These are phyloP conservation scores for Lodderomyces oxycetoniae DNA, from an alignment of 1,139 yeast genomes.

Conservation along the genomic window DNA sequence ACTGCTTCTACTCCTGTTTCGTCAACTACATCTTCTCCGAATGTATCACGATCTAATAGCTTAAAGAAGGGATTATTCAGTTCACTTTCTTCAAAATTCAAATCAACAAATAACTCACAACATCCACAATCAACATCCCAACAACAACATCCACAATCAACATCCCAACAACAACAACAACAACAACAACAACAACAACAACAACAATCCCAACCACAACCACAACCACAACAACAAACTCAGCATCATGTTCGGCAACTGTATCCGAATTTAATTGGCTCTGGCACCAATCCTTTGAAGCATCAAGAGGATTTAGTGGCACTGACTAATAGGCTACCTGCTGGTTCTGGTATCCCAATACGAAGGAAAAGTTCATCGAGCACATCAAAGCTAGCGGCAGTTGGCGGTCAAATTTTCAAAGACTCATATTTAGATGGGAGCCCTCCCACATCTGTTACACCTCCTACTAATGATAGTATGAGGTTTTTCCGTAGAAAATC, in stretches of 20 bases:
- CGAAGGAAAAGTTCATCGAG: conserved; percentile 14
- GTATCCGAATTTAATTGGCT: conserved; percentile 19
- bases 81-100: conserved; percentile 53
- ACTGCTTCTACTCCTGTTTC: conserved; percentile 14
- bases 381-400: conserved; percentile 4
- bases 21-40: conserved; percentile 14
- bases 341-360: conserved; percentile 17
- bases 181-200: conserved; percentile 6
- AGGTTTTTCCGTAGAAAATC: conserved; percentile 14
- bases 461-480: conserved; percentile 6
- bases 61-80: conserved; percentile 43
- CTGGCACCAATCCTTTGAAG: conserved; percentile 12
- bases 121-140: conserved; percentile 6
- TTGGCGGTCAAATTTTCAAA: conserved; percentile 8
- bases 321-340: conserved; percentile 20
- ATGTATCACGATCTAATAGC: conserved; percentile 23
- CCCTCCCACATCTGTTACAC: conserved; percentile 1
- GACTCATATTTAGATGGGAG: conserved; percentile 12
- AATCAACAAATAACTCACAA: conserved; percentile 18
- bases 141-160: conserved; percentile 1
- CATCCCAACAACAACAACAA: conserved; percentile 10
- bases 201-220: conserved; percentile 3
- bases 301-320: conserved; percentile 21
- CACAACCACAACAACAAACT: conserved; percentile 10
- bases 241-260: conserved; percentile 11